phyloP scores from a whole-genome alignment of 352 stramenopile species.

The Halophytophthora polymorphica region DNA sequence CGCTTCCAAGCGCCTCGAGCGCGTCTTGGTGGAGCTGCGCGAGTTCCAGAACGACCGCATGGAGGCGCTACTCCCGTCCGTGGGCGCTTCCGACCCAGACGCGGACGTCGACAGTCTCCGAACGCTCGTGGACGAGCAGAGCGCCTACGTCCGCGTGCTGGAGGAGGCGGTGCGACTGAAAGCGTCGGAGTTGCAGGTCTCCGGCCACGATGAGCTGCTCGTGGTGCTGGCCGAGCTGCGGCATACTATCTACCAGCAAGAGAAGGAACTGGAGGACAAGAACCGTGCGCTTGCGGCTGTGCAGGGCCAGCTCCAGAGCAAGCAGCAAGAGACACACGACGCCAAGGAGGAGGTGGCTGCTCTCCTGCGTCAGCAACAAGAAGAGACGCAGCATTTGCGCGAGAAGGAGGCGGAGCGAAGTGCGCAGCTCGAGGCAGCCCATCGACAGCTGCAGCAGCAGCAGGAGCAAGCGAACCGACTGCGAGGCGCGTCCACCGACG shows the following conservation, averaged over 20 bases:
- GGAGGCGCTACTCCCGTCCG: slow-evolving; percentile 7
- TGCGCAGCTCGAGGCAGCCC: slow-evolving; percentile 22
- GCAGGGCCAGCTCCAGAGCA: slow-evolving; percentile 22
- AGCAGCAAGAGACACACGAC: slow-evolving; percentile 19
- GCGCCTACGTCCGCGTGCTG: slow-evolving; percentile 69
- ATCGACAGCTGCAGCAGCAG: slow-evolving; percentile 29
- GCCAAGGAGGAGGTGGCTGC: slow-evolving; percentile 18
- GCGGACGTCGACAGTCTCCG: slow-evolving; percentile 6
- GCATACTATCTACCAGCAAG: slow-evolving; percentile 75
- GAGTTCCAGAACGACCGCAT: slow-evolving; percentile 32
- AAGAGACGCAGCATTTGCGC: slow-evolving; percentile 13
- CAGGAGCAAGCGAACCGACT: slow-evolving; percentile 14
- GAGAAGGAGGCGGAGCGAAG: slow-evolving; percentile 29
- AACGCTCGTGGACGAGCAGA: slow-evolving; percentile 34
- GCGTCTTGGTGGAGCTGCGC: slow-evolving; percentile 33
- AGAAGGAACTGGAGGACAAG: slow-evolving; percentile 46
- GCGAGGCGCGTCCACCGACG: slow-evolving; percentile 9
- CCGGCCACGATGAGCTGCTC: slow-evolving; percentile 72
- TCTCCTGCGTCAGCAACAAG: slow-evolving; percentile 17
- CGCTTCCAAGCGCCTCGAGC: slow-evolving; percentile 36
- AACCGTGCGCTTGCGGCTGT: slow-evolving; percentile 4
- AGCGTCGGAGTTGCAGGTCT: slow-evolving; percentile 60
- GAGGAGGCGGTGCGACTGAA: slow-evolving; percentile 77
- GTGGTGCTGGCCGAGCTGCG: slow-evolving; percentile 71
- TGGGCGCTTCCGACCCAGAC: slow-evolving; percentile 1